Conservation (phyloP, 202 grass and related monocot genomes). For the Tripidium arundinaceum region DNA sequence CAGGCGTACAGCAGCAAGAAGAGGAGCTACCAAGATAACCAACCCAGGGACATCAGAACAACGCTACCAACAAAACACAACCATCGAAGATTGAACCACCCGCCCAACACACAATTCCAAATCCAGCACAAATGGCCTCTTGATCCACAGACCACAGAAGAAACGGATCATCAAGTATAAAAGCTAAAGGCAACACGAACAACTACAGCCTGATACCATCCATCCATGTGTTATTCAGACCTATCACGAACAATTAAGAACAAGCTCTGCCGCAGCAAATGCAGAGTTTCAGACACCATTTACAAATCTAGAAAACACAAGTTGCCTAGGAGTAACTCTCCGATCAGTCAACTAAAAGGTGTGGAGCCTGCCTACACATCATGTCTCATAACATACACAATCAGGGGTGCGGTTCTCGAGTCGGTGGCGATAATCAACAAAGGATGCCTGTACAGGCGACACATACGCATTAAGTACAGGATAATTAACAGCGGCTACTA, state of each 20-base stretch:
- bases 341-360: conserved; percentile 41
- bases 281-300: conserved; percentile 30
- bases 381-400: conserved; percentile 41
- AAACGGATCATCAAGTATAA: background rate
- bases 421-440: conserved; percentile 31
- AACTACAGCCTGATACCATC: conserved; percentile 10
- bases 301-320: conserved; percentile 31
- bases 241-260: conserved; percentile 26
- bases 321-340: conserved; percentile 33
- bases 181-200: background rate
- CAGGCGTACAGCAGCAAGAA: background rate
- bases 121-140: too few relatives aligned
- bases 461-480: conserved; percentile 17
- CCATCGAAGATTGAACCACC: too few relatives aligned
- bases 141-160: too few relatives aligned
- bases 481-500: conserved; percentile 45
- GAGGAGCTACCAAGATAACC: background rate
- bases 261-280: conserved; percentile 31
- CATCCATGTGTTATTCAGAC: conserved; percentile 30
- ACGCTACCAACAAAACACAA: too few relatives aligned
- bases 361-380: conserved; percentile 38
- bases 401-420: conserved; percentile 11
- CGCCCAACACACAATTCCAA: too few relatives aligned
- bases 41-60: too few relatives aligned
- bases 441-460: conserved; percentile 23